Base-by-base conservation (phyloP, 495 filamentous ascomycete species). In the Penicillium silybi region DNA sequence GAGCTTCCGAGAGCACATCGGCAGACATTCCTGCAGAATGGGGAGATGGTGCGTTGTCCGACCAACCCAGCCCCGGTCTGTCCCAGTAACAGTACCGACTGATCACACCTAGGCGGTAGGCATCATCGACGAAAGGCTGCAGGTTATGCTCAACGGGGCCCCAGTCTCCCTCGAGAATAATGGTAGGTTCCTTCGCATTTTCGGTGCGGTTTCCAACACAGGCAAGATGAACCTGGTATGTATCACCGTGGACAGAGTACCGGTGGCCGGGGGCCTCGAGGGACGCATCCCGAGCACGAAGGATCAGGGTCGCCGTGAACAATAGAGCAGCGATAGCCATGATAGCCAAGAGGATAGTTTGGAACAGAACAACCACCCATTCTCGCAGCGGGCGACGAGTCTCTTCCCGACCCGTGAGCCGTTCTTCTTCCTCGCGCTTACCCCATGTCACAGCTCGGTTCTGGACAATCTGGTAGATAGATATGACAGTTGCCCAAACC, bases 11-110 rank as follows among this genome's bases (percentile, higher is more conserved):
- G 16, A 97, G 75, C 6, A 82, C 88, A 60, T 96, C 89, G 6
- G 87, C 83, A 1, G 88, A 84, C 85, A 95, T 95, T 46, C 92
- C 89, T 9, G 88, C 92, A 3, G 89, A 92, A 61, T 95, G 84
- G 1, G 93, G 92, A 2, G 90, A 96, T 8, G 92, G 93, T 0
- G 93, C 92, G 55, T 90, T 91, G 69, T 98, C 93, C 41, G 89
- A 93, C 84, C 87, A 96, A 32, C 78, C 90, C 44, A 91, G 73
- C 1, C 93, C 93, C 1, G 93, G 93, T 18, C 93, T 87, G 61
- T 98, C 93, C 72, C 88, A 95, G 69, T 95, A 97, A 74, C 93
- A 98, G 69, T 93, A 98, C 41, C 92, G 85, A 43, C 69, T 64
- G 53, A 98, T 93, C 23, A 82, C 85, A 22, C 89, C 86, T 49